Base-by-base conservation (phyloP, 2,329 filamentous ascomycete genomes). In the Penicillium sp. region DNA sequence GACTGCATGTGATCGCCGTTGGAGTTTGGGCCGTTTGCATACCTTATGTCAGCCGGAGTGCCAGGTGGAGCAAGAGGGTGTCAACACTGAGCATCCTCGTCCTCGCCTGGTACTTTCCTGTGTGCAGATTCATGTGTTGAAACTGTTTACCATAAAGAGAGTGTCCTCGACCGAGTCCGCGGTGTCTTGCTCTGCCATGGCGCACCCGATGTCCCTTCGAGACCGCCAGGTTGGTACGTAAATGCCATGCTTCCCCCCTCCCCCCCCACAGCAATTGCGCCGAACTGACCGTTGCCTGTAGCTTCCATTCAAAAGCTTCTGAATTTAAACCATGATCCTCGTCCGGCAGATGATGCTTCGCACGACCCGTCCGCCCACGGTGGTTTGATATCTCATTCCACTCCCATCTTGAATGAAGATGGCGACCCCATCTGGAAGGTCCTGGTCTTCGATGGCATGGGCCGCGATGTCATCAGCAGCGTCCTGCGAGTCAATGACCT, bases 371-470 rank as follows among this genome's bases (percentile, higher is more conserved):
- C 81, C 48, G 65, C 71, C 28, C 85, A 84, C 64, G 84, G 47
- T 6, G 51, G 83, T 44, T 72, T 86, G 8, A 75, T 86, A 47
- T 79, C 85, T 47, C 81, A 86, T 20, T 81, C 85, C 32, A 84
- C 85, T n/a, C 86, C 89, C 13, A 87, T 96, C 46, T 76, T 95
- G 54, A 90, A 90, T 60, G 80, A 88, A 41, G 86, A 95, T 61
- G 90, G 91, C 55, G 89, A 95, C 64, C 91, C 92, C 0, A 91
- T 96, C 74, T 97, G 92, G 92, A 97, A 97, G 71, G 88, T 97
- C 6, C 77, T 98, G 45, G 89, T 98, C 8, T 97, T 98, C 67
- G 95, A 98, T 71, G 87, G 92, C 60, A 74, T 86, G 61, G 93
- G 92, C 42, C 81, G 91, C 68, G 91, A 97, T 80, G 88, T 98